Conservation (phyloP, 2,329 filamentous ascomycete species). For the Lojkania enalia region DNA sequence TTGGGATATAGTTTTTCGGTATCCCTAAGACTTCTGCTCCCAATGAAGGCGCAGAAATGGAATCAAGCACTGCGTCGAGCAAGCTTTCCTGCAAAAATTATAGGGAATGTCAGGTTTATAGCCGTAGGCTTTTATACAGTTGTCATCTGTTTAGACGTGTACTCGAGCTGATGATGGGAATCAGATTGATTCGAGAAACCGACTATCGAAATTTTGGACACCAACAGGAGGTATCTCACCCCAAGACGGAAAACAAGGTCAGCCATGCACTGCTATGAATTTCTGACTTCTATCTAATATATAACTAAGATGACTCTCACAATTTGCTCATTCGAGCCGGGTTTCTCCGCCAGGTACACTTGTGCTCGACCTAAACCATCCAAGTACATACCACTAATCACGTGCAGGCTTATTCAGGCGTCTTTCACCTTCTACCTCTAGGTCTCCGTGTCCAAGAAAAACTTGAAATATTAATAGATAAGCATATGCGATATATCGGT, state of each 20-base stretch:
- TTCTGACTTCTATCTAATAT: too few relatives aligned
- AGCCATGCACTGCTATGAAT: too few relatives aligned
- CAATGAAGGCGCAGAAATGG: constrained; percentile 35
- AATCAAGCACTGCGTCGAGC: constrained; percentile 18
- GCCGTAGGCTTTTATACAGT: too few relatives aligned
- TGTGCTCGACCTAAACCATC: background rate
- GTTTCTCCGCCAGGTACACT: constrained; percentile 48
- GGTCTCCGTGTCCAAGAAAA: constrained; percentile 88
- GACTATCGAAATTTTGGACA: constrained; percentile 77
- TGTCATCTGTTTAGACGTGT: too few relatives aligned
- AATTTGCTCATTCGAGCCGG: constrained; percentile 51
- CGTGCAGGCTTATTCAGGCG: constrained; percentile 75
- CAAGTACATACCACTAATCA: constrained; percentile 24
- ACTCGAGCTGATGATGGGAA: background rate
- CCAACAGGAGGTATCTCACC: constrained; percentile 71
- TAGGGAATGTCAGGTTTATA: constrained; percentile 31
- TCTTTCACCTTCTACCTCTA: constrained; percentile 89
- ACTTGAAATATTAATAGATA: constrained; percentile 81
- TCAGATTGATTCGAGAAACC: constrained; percentile 60
- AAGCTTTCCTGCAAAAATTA: constrained; percentile 12
- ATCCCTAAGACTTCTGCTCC: too few relatives aligned
- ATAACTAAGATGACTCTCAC: constrained; percentile 47
- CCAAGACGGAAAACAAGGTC: constrained; percentile 53
- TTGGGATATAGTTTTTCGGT: too few relatives aligned
- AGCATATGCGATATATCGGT: constrained; percentile 80